Conservation (phyloP, 768 basidiomycete genomes). For the Dentipellis fragilis region DNA sequence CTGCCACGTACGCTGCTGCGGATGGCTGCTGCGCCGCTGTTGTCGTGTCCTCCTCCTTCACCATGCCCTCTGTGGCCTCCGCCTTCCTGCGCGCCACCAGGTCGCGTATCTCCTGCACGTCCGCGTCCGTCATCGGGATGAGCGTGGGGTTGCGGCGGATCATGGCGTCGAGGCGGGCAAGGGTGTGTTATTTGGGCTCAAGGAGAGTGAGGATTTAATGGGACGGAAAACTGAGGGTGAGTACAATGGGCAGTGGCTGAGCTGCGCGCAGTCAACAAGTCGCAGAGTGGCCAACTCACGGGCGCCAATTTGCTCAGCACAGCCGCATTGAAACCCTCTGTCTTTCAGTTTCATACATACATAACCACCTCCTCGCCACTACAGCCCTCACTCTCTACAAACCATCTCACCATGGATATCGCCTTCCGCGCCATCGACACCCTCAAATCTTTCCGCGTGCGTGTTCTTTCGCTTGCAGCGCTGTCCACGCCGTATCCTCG, state of each 20-base stretch:
- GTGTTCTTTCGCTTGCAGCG: constrained; percentile 16
- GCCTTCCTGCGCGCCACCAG: constrained; percentile 30
- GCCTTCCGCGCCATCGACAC: constrained; percentile 57
- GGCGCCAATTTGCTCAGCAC: neutral
- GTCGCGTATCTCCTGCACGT: constrained; percentile 72
- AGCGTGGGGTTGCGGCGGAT: constrained; percentile 71
- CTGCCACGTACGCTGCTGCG: constrained; percentile 15
- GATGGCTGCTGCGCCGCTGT: constrained; percentile 1
- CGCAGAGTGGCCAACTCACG: neutral
- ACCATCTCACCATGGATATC: constrained; percentile 42
- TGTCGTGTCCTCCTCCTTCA: constrained; percentile 4
- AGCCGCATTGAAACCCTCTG: neutral
- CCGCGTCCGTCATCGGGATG: constrained; percentile 65
- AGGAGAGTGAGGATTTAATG: neutral
- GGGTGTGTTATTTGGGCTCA: constrained; percentile 13
- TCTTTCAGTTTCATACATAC: neutral
- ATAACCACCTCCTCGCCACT: neutral
- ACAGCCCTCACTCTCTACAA: neutral
- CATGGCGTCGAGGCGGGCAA: constrained; percentile 28
- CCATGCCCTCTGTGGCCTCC: constrained; percentile 8
- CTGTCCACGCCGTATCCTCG: neutral
- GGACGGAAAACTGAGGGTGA: neutral
- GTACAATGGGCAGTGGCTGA: neutral
- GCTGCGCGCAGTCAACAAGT: constrained; percentile 9
- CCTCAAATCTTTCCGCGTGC: constrained; percentile 60